Percentiles rank a stretch among this genome's conserved stretches.
These are phyloP conservation scores for Podila minutissima DNA, from an alignment of 192 early-diverging fungal species.

Conservation along the genomic window DNA sequence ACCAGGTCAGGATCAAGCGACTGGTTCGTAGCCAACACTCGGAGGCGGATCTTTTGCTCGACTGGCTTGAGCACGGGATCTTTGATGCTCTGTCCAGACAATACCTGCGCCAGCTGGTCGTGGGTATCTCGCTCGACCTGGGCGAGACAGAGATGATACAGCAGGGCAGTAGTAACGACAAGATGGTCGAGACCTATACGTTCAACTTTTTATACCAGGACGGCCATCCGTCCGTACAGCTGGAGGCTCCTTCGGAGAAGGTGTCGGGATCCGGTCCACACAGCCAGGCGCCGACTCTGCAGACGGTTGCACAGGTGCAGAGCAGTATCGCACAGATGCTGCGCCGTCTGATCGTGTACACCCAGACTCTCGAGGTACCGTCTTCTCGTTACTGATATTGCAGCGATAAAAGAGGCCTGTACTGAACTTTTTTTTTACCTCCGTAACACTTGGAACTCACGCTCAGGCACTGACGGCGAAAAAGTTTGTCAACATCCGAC, in stretches of 20 bases:
- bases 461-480: not conserved
- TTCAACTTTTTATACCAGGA: conserved; percentile 59
- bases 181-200: conserved; percentile 62
- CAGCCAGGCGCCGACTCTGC: conserved; percentile 10
- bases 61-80: conserved; percentile 52
- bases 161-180: not conserved
- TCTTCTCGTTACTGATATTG: too few species aligned
- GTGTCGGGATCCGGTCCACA: conserved; percentile 11
- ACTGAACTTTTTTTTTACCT: too few species aligned
- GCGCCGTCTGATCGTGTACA: conserved; percentile 57
- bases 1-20: conserved; percentile 42
- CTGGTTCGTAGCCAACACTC: conserved; percentile 31
- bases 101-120: conserved; percentile 59
- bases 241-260: not conserved
- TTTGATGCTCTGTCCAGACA: conserved; percentile 56
- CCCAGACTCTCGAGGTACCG: conserved; percentile 56
- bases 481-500: conserved; percentile 48
- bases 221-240: conserved; percentile 33
- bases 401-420: too few species aligned
- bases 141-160: conserved; percentile 27
- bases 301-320: conserved; percentile 46
- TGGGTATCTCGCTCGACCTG: conserved; percentile 60
- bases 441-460: not conserved
- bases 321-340: conserved; percentile 52
- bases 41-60: conserved; percentile 55